phyloP scores from a whole-genome alignment of 2,329 filamentous ascomycete species.

The Botrytis squamosa region DNA sequence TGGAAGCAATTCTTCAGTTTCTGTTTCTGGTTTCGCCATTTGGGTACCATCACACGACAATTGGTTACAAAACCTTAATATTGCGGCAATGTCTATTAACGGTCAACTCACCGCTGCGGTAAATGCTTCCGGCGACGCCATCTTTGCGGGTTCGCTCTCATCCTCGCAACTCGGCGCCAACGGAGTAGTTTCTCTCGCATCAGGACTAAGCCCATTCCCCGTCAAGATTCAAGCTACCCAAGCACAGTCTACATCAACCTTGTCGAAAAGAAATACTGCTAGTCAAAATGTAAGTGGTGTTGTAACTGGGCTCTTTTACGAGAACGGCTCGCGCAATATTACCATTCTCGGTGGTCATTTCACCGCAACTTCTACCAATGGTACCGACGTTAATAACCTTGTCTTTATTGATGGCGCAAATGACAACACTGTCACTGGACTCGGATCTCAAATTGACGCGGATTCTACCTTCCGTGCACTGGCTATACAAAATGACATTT shows the following conservation, averaged over 20 bases:
- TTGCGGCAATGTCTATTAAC: constrained; percentile 62
- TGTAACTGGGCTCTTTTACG: constrained; percentile 77
- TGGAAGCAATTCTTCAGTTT: constrained; percentile 57
- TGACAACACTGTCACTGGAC: constrained; percentile 63
- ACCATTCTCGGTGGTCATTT: constrained; percentile 91
- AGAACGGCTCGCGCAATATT: constrained; percentile 67
- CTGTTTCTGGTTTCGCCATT: constrained; percentile 75
- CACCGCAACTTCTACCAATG: constrained; percentile 65
- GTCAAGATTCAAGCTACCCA: constrained; percentile 52
- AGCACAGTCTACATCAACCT: constrained; percentile 41
- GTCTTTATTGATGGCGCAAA: constrained; percentile 78
- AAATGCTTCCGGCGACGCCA: constrained; percentile 57
- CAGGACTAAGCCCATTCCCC: constrained; percentile 54
- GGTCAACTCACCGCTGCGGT: constrained; percentile 72
- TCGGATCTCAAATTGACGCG: constrained; percentile 63
- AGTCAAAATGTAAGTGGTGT: constrained; percentile 61
- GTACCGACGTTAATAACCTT: constrained; percentile 73
- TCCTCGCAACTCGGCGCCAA: constrained; percentile 72
- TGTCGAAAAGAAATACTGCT: constrained; percentile 48
- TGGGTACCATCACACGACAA: constrained; percentile 86
- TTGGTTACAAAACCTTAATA: constrained; percentile 80
- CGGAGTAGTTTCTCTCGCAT: constrained; percentile 65
- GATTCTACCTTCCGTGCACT: constrained; percentile 76
- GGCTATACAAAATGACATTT: constrained; percentile 61
- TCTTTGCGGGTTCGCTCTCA: constrained; percentile 81